Base-by-base conservation (phyloP, 192 early-diverging fungal genomes). In the Spizellomyces sp. region DNA sequence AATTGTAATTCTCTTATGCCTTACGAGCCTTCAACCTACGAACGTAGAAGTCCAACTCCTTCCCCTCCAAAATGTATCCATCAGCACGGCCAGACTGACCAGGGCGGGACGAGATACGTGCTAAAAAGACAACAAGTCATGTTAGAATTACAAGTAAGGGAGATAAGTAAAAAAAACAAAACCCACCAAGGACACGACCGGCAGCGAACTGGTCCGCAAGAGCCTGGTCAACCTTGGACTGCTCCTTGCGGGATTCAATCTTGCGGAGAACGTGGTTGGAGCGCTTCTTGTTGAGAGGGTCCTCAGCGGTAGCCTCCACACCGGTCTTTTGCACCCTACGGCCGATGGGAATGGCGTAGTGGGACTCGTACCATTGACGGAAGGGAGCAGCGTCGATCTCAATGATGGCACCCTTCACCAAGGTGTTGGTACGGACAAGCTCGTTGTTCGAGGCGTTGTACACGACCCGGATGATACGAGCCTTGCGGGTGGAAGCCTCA, bases 371-470 rank as follows among this genome's bases (percentile, higher is more conserved):
- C 96, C 96, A 99, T 82, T 99, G 96, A 77, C 96, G 91, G 95
- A 98, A 99, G 64, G 97, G 97, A 69, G 95, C 94, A 69, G 96
- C 97, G 85, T 99, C 97, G 73, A 99, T 92, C 82, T 99, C 94
- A 69, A 99, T 89, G 70, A 99, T 92, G 74, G 73, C 70, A 57
- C 95, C 94, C 93, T 99, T 99, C 60, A 99, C 97, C 50, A 99
- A 87, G 62, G 97, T 99, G 91, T 95, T 95, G 85, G 97, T 99
- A 80, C 97, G 95, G 84, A 99, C 97, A 77, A 99, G 88, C 87
- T 99, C 97, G 92, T 99, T 99, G 94, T 98, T 98, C 84, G 97
- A 95, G 73, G 97, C 90, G 86, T 99, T 99, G 93, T 98, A 99
- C 70, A 92, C 92, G 76, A 99, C 97, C 62, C 85, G 82, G 77